Evolutionary conservation across 192 early-diverging fungal genomes (phyloP).

Genomic region (Backusella luteola): DNA sequence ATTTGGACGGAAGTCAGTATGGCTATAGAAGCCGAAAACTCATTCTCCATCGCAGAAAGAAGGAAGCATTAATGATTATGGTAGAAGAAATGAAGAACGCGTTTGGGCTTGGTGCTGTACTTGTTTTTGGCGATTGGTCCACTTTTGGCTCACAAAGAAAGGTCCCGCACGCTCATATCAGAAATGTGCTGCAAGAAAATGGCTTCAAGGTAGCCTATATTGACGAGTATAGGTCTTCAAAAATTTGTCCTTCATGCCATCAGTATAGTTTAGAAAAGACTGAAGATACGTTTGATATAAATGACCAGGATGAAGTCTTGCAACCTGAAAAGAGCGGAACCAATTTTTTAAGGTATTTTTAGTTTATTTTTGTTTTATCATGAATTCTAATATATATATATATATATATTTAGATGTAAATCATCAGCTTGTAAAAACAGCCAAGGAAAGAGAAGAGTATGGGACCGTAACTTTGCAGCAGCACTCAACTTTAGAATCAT

Average conservation of each 20-base stretch:
- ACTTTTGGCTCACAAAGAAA: background rate
- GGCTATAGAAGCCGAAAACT: background rate
- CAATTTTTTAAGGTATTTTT: background rate
- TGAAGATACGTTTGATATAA: background rate
- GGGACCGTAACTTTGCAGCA: background rate
- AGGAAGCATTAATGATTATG: background rate
- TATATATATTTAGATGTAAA: background rate
- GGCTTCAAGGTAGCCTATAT: background rate
- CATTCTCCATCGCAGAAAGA: background rate
- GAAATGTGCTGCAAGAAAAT: background rate
- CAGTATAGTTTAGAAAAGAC: background rate
- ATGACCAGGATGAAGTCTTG: background rate
- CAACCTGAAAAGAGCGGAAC: background rate
- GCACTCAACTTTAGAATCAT: background rate
- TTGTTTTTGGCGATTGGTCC: background rate
- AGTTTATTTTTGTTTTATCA: background rate
- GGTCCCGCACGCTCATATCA: background rate
- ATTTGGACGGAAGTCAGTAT: background rate
- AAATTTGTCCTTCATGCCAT: background rate
- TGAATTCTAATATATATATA: no score
- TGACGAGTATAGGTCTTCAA: background rate
- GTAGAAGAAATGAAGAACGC: background rate
- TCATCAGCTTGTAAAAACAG: background rate
- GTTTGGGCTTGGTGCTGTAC: background rate
- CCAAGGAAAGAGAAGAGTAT: background rate